Conservation (phyloP, 768 basidiomycete genomes). For the Brasilioporus rufonigricans region DNA sequence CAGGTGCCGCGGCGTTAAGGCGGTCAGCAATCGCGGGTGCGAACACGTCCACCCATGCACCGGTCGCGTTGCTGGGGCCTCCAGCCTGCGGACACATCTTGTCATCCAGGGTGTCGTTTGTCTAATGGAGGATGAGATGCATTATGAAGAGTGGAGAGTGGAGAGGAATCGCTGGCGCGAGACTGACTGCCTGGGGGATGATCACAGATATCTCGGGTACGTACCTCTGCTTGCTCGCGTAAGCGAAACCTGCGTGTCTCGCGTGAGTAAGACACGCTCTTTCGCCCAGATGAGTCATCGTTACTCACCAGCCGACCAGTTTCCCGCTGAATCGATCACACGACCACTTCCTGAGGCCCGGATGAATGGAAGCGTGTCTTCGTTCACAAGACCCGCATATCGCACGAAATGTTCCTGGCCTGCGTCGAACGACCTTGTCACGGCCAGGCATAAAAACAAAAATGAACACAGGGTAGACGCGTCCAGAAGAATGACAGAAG, state of each 20-base stretch:
- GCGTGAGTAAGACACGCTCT: neutral
- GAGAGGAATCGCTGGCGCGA: neutral
- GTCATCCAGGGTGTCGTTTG: constrained; percentile 66
- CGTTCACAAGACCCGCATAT: constrained; percentile 46
- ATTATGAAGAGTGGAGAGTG: too few relatives aligned
- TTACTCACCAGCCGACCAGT: constrained; percentile 59
- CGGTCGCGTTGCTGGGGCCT: constrained; percentile 39
- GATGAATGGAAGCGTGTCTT: constrained; percentile 48
- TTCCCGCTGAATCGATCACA: constrained; percentile 61
- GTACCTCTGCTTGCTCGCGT: constrained; percentile 44
- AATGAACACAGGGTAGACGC: too few relatives aligned
- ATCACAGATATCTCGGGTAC: constrained; percentile 53
- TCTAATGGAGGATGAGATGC: constrained; percentile 22
- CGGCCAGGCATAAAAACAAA: neutral
- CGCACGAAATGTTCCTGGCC: constrained; percentile 50
- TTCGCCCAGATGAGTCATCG: neutral
- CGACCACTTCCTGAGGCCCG: constrained; percentile 47
- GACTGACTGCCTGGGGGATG: constrained; percentile 49
- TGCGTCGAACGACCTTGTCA: constrained; percentile 38
- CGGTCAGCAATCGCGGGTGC: constrained; percentile 51
- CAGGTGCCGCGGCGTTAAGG: constrained; percentile 59
- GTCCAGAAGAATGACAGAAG: constrained; percentile 30
- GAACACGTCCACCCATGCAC: constrained; percentile 51
- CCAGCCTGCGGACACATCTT: constrained; percentile 58
- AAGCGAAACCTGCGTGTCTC: constrained; percentile 37